These are phyloP conservation scores for Persicaria maculosa DNA, from an alignment of 148 eudicot genomes.

Conservation along the genomic window DNA sequence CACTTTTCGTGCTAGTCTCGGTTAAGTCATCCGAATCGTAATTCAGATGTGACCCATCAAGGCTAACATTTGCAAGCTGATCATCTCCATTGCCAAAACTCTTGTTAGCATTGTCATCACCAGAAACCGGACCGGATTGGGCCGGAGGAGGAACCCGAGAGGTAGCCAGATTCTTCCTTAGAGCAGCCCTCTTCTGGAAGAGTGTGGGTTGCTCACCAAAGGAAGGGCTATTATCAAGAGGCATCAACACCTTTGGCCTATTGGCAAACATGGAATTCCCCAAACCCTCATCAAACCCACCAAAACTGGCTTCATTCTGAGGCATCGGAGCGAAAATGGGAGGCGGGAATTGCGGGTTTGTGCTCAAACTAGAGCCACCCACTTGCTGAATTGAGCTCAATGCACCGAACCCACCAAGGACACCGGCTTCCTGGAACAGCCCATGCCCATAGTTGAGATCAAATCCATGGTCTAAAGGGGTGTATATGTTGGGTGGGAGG, in stretches of 20 bases:
- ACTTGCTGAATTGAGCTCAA: conserved; percentile 37
- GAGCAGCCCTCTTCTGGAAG: conserved; percentile 88
- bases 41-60: conserved; percentile 62
- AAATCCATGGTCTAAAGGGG: conserved; percentile 15
- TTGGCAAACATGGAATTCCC: conserved; percentile 41
- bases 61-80: conserved; percentile 38
- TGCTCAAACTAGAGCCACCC: conserved; percentile 32
- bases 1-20: conserved; percentile 35
- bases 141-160: conserved; percentile 22
- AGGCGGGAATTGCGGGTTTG: conserved; percentile 30
- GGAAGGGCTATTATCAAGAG: conserved; percentile 64
- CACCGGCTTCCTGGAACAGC: conserved; percentile 31
- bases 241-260: conserved; percentile 61
- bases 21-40: conserved; percentile 84
- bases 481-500: not conserved
- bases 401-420: conserved; percentile 38
- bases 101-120: conserved; percentile 18
- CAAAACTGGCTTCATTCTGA: conserved; percentile 28
- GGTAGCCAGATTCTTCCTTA: conserved; percentile 47
- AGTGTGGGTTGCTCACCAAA: conserved; percentile 72
- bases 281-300: conserved; percentile 33
- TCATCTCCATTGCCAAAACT: conserved; percentile 39
- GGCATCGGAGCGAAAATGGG: conserved; percentile 42
- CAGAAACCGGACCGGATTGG: conserved; percentile 9
- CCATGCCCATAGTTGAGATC: conserved; percentile 35